Percentiles rank a stretch among this genome's conserved stretches.
These are phyloP conservation scores for Trichothecium roseum DNA, from an alignment of 2,329 filamentous ascomycete genomes.

Conservation along the genomic window DNA sequence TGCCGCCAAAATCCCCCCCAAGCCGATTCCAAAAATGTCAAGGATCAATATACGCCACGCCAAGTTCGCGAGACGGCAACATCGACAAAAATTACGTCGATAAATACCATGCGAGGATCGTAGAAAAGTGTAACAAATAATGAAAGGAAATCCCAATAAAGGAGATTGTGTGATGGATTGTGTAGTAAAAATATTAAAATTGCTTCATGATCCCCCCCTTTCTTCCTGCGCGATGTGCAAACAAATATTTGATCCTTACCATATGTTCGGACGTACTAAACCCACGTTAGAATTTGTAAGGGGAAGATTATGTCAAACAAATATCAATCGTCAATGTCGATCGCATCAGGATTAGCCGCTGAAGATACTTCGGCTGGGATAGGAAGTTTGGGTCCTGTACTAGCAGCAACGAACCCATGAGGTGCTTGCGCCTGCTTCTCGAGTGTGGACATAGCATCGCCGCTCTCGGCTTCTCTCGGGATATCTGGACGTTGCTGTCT, in stretches of 20 bases:
- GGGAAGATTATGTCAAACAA: no score
- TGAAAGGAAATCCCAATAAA: conserved; percentile 23
- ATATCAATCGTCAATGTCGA: conserved; percentile 59
- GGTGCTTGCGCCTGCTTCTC: conserved; percentile 84
- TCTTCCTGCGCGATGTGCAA: neutral
- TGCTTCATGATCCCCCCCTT: neutral
- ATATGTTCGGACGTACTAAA: no score
- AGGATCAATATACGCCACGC: conserved; percentile 59
- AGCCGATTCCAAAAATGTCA: conserved; percentile 60
- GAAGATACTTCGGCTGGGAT: conserved; percentile 25
- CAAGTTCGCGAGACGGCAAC: conserved; percentile 53
- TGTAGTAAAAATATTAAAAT: conserved; percentile 11
- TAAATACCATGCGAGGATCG: conserved; percentile 51
- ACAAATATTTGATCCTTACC: neutral
- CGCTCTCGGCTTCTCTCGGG: conserved; percentile 36
- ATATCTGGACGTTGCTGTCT: conserved; percentile 56
- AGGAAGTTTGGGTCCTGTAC: conserved; percentile 58
- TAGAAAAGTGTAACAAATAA: conserved; percentile 27
- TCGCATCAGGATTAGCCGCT: conserved; percentile 70
- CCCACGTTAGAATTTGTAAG: no score
- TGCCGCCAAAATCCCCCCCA: conserved; percentile 54
- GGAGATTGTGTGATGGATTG: conserved; percentile 7
- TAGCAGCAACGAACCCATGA: conserved; percentile 83
- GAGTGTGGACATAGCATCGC: conserved; percentile 81
- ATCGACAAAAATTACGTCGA: conserved; percentile 48